These are phyloP conservation scores for Pestalotiopsis sp. DNA, from an alignment of 2,329 filamentous ascomycete species.

Conservation along the genomic window DNA sequence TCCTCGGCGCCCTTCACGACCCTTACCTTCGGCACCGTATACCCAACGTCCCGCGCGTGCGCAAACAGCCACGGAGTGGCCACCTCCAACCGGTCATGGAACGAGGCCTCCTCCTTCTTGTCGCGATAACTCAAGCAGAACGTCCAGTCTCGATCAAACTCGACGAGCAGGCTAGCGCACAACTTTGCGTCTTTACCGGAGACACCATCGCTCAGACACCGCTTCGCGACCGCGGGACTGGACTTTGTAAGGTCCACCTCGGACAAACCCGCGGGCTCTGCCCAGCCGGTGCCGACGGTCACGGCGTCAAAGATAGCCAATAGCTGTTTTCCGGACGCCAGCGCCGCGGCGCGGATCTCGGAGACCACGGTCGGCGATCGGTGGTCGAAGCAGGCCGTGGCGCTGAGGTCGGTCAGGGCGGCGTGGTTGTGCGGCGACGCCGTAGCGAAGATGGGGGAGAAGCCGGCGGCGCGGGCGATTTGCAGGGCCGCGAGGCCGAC, in stretches of 20 bases:
- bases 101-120: neutral
- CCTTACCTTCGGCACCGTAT: conserved; percentile 11
- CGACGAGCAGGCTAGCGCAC: conserved; percentile 9
- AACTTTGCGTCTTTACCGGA: neutral
- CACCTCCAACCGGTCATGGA: neutral
- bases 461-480: conserved; percentile 27
- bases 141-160: conserved; percentile 13
- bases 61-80: neutral
- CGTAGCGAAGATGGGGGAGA: conserved; percentile 29
- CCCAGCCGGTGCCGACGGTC: conserved; percentile 11
- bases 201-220: conserved; percentile 11
- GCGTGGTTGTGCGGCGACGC: conserved; percentile 28
- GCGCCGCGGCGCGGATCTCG: conserved; percentile 15
- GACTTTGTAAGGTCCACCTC: conserved; percentile 11
- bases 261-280: neutral
- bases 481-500: conserved; percentile 33
- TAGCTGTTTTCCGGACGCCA: conserved; percentile 8
- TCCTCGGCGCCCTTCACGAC: conserved; percentile 15
- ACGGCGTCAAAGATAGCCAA: conserved; percentile 17
- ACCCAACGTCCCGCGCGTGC: neutral
- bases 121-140: conserved; percentile 11
- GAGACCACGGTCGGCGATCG: conserved; percentile 23
- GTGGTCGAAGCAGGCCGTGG: conserved; percentile 33
- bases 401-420: conserved; percentile 28
- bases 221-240: conserved; percentile 15